Conservation (phyloP, 139 green algal genomes). For the Coelastrella sp. region DNA sequence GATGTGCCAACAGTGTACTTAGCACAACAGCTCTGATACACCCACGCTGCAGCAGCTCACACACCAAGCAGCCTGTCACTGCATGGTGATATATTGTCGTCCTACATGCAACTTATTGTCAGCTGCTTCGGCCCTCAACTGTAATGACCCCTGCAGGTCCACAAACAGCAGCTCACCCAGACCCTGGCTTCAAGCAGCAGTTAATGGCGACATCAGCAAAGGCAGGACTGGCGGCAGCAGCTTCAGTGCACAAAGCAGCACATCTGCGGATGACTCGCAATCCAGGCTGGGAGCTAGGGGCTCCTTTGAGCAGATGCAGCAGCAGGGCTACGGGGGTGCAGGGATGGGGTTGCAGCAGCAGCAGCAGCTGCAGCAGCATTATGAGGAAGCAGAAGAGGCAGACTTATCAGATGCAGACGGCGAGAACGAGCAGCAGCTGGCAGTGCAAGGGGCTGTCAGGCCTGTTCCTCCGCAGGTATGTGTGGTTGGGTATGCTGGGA, state of each 20-base stretch:
- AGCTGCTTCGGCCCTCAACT: neutral
- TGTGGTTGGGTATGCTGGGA: too few relatives aligned
- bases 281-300: neutral
- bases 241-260: slow-evolving; percentile 4
- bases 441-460: too few relatives aligned
- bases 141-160: neutral
- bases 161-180: neutral
- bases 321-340: neutral
- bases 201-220: neutral
- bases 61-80: too few relatives aligned
- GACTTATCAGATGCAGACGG: too few relatives aligned
- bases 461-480: too few relatives aligned
- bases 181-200: slow-evolving; percentile 19
- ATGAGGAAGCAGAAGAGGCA: neutral
- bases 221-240: neutral
- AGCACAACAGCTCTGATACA: too few relatives aligned
- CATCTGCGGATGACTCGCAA: neutral
- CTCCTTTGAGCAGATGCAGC: neutral
- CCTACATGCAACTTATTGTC: too few relatives aligned
- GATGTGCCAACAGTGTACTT: too few relatives aligned
- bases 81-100: too few relatives aligned
- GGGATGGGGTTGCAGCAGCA: neutral
- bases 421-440: too few relatives aligned
- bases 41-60: too few relatives aligned
- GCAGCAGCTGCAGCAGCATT: neutral